Conservation (phyloP, 257 asterid genomes). For the Nicotiana tabacum region DNA sequence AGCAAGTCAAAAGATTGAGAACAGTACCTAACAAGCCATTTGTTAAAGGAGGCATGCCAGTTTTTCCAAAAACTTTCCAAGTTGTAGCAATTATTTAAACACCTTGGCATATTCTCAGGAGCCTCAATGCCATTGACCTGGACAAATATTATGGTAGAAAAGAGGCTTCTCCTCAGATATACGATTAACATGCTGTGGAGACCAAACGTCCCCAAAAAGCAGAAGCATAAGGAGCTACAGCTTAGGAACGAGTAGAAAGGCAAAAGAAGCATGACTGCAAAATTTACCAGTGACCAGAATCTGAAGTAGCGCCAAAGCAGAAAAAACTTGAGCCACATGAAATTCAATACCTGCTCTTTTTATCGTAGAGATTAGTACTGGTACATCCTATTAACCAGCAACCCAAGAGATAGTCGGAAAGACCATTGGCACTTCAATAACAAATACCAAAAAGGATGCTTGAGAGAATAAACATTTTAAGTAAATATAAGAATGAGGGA, state of each 20-base stretch:
- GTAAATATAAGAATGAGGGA: neutral
- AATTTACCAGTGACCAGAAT: slow-evolving; percentile 85
- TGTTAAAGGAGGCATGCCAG: slow-evolving; percentile 99
- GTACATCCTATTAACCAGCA: neutral
- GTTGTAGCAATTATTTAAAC: slow-evolving; percentile 88
- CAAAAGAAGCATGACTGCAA: slow-evolving; percentile 11
- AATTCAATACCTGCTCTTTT: slow-evolving; percentile 67
- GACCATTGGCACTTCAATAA: neutral
- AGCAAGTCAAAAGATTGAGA: neutral
- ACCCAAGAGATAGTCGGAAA: no score
- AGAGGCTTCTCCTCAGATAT: neutral
- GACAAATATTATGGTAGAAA: neutral
- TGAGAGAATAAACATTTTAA: neutral
- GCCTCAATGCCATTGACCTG: slow-evolving; percentile 90
- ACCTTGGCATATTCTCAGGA: slow-evolving; percentile 96
- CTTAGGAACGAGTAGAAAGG: neutral
- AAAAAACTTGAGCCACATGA: slow-evolving; percentile 97
- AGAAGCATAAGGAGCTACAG: neutral
- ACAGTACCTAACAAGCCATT: slow-evolving; percentile 91
- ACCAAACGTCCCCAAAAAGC: neutral
- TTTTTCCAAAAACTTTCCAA: slow-evolving; percentile 93
- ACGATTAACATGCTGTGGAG: slow-evolving; percentile 14
- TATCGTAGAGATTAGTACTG: neutral
- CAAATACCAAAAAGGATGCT: neutral
- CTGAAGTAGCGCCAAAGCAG: slow-evolving; percentile 95